phyloP scores from a whole-genome alignment of 2,329 filamentous ascomycete species.

The Erysiphe neolycopersici region DNA sequence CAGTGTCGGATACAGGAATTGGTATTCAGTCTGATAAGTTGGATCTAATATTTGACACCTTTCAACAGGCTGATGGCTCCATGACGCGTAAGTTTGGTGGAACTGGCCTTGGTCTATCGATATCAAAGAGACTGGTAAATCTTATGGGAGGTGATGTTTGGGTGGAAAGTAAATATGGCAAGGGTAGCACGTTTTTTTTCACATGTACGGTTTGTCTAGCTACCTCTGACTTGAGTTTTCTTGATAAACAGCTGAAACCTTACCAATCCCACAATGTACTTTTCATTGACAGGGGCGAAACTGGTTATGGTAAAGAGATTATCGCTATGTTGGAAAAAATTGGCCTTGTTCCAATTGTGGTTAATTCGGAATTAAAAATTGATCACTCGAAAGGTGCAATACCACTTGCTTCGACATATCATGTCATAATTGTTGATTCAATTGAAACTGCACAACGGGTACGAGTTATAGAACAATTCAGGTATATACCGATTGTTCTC shows the following conservation, averaged over 20 bases:
- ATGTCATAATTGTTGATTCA: constrained; percentile 88
- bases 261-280: constrained; percentile 82
- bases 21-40: constrained; percentile 90
- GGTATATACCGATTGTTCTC: constrained; percentile 89
- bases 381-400: constrained; percentile 29
- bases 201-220: constrained; percentile 77
- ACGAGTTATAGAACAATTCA: constrained; percentile 77
- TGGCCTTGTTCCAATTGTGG: constrained; percentile 56
- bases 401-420: constrained; percentile 29
- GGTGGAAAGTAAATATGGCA: constrained; percentile 79
- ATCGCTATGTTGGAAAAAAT: constrained; percentile 51
- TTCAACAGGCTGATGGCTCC: constrained; percentile 92
- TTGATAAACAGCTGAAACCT: constrained; percentile 64
- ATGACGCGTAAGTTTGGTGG: constrained; percentile 92
- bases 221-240: constrained; percentile 47
- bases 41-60: constrained; percentile 93
- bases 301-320: constrained; percentile 50
- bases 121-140: constrained; percentile 82
- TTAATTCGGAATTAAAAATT: constrained; percentile 48
- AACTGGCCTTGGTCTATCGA: constrained; percentile 78
- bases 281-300: constrained; percentile 79
- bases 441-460: constrained; percentile 71
- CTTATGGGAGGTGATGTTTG: constrained; percentile 92
- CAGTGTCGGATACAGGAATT: constrained; percentile 88
- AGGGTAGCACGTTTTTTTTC: constrained; percentile 88